Base-by-base conservation (phyloP, 1,284 basidiomycete genomes). In the Melampsora abietis-canadensis region DNA sequence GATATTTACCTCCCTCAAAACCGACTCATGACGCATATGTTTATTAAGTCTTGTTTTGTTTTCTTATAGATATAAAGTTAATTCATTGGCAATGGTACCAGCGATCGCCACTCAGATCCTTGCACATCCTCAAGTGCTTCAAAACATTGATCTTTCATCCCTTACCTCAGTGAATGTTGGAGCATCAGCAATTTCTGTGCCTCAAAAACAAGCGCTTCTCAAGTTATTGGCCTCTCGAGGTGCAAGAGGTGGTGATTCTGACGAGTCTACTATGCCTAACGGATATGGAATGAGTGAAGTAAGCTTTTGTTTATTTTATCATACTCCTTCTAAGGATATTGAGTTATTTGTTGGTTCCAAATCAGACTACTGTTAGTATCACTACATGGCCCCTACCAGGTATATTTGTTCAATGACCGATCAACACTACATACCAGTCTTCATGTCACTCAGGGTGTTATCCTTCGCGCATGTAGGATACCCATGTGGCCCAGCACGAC, bases 401-500 rank as follows among this genome's bases (percentile, higher is more conserved):
- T 67, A n/a, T 34, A 48, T 67, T 31, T 24, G 3, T 21, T n/a
- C 2, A 27, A 8, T 37, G 4, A 21, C 37, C 7, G 7, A 19
- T 51, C 19, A 57, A 67, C 19, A 37, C 24, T 34, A 27, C 27
- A 27, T 27, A 37, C 47, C 19, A 44, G 14, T 44, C 14, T 15
- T 14, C 10, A 44, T 44, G 12, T 12, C 12, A 14, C 40, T 44
- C 14, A 44, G 10, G 14, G 40, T 44, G 34, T 44, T 44, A 12
- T 44, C 14, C 14, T 3, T 44, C 40, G 14, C 6, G 24, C 30
- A 12, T 21, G 31, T 34, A 67, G 66, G 46, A 14, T 46, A 54
- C 81, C 4, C 77, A 78, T 8, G 80, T 81, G 47, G 78, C 80
- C 0, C 67, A 59, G 30, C 44, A 87, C 87, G 77, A 78, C 87